Conservation (phyloP, 2,329 filamentous ascomycete genomes). For the Aspergillus ochraceus region DNA sequence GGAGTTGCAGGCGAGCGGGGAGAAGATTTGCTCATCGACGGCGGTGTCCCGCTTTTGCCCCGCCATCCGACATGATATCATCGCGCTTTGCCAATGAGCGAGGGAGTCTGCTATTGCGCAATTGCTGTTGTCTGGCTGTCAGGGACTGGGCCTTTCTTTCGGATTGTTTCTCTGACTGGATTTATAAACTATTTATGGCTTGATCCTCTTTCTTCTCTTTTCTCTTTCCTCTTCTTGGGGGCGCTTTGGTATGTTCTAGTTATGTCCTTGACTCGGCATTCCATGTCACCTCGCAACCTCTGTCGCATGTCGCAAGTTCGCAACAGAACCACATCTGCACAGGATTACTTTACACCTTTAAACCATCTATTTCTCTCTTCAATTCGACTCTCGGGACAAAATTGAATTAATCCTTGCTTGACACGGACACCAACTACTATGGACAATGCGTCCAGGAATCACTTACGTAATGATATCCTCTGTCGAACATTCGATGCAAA, state of each 20-base stretch:
- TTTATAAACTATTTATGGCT: not conserved
- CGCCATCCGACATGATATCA: constrained; percentile 22
- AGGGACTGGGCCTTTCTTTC: not conserved
- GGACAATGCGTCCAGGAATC: not conserved
- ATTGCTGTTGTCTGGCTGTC: not conserved
- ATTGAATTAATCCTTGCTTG: no score
- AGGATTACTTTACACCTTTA: no score
- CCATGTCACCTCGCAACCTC: no score
- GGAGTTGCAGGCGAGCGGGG: constrained; percentile 6
- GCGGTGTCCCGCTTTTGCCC: constrained; percentile 10
- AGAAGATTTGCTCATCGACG: constrained; percentile 9
- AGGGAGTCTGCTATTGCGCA: constrained; percentile 7
- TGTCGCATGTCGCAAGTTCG: no score
- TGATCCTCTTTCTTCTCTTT: not conserved
- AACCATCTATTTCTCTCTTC: no score
- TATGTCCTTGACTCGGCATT: no score
- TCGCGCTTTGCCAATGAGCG: constrained; percentile 5
- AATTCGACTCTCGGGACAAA: no score
- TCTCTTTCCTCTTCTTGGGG: not conserved
- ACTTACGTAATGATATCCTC: not conserved
- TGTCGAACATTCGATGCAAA: not conserved
- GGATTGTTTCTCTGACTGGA: not conserved
- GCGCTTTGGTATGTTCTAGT: no score
- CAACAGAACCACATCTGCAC: no score
- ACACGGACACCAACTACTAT: not conserved